These are phyloP conservation scores for Eucalyptus camaldulensis DNA, from an alignment of 345 rosid species.

Conservation along the genomic window DNA sequence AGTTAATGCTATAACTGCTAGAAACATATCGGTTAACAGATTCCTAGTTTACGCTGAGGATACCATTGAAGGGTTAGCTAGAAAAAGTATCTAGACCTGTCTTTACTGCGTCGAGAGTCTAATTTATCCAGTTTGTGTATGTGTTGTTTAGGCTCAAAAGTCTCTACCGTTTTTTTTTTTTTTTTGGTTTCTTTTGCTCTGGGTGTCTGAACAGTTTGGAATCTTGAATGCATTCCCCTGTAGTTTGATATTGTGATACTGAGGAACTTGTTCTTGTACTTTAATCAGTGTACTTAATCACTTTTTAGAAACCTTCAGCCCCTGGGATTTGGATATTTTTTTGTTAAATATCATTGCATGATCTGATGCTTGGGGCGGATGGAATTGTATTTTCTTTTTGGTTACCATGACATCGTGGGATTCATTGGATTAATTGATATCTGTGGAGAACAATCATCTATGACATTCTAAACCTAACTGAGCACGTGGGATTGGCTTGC, in stretches of 20 bases:
- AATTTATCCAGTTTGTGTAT: not conserved
- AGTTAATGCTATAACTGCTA: constrained; percentile 8
- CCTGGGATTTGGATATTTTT: not conserved
- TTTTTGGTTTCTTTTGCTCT: not conserved
- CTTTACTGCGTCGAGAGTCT: not conserved
- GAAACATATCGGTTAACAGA: not conserved
- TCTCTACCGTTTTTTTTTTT: not conserved
- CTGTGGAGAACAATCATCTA: not conserved
- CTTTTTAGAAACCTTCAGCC: not conserved
- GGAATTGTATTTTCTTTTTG: not conserved
- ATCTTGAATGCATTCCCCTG: not conserved
- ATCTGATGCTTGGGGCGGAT: not conserved
- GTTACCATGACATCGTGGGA: not conserved
- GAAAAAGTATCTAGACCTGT: not conserved
- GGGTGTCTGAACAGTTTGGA: not conserved
- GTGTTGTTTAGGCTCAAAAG: not conserved
- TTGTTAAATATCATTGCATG: not conserved
- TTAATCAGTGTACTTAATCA: not conserved
- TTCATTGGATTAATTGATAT: not conserved
- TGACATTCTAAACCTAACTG: not conserved
- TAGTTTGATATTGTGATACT: not conserved
- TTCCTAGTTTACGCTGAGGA: not conserved
- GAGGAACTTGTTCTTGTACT: not conserved
- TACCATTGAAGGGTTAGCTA: not conserved
- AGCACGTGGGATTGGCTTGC: not conserved